Conservation (phyloP, 257 asterid species). For the Solanum dulcamara region DNA sequence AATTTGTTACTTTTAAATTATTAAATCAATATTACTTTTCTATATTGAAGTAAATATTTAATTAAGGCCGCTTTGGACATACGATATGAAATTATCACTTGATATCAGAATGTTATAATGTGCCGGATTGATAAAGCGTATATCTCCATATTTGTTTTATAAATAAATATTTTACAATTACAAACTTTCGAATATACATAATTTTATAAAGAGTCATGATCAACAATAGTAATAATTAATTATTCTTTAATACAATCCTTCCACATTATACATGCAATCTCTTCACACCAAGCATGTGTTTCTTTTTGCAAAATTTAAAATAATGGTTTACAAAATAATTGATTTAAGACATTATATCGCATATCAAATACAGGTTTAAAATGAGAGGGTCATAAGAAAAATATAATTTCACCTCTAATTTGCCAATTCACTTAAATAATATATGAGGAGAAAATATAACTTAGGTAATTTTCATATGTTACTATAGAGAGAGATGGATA, state of each 20-base stretch:
- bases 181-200: background rate
- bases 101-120: too few relatives aligned
- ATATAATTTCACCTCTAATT: background rate
- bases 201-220: too few relatives aligned
- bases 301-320: too few relatives aligned
- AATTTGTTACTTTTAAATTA: background rate
- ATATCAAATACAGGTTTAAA: background rate
- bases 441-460: background rate
- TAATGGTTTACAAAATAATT: too few relatives aligned
- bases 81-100: too few relatives aligned
- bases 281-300: background rate
- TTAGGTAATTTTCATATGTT: too few relatives aligned
- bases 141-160: background rate
- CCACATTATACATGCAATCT: background rate
- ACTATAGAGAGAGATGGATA: too few relatives aligned
- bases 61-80: background rate
- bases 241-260: background rate
- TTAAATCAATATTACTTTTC: background rate
- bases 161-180: too few relatives aligned
- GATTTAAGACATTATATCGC: background rate
- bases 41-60: background rate
- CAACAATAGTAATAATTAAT: too few relatives aligned
- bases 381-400: background rate
- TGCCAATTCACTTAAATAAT: background rate
- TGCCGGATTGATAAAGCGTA: background rate